phyloP scores from a whole-genome alignment of 2,329 filamentous ascomycete genomes.

The Pseudogymnoascus verrucosus region DNA sequence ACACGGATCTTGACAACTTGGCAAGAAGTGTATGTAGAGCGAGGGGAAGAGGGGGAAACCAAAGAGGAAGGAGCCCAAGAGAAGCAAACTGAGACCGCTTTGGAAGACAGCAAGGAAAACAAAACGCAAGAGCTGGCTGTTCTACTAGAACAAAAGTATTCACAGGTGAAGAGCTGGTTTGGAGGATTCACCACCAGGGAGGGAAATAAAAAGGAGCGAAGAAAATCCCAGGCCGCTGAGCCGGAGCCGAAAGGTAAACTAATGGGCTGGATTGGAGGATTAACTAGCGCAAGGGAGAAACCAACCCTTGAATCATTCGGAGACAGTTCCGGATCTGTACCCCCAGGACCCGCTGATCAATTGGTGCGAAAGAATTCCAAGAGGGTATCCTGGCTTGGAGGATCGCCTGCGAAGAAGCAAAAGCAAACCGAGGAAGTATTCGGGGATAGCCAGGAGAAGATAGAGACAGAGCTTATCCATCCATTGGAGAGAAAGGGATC shows the following conservation, averaged over 20 bases:
- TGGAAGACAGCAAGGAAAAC: background rate
- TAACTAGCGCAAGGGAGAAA: background rate
- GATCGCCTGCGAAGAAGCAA: background rate
- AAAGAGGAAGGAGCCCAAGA: background rate
- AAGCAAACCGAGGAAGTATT: background rate
- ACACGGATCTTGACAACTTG: background rate
- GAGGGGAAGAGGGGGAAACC: background rate
- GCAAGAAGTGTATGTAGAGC: background rate
- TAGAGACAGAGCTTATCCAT: no score
- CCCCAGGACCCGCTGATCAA: background rate
- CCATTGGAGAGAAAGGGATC: background rate
- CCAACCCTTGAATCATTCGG: background rate
- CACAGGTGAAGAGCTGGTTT: background rate
- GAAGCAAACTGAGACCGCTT: background rate
- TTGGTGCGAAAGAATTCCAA: background rate
- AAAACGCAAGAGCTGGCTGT: background rate
- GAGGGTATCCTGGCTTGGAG: background rate
- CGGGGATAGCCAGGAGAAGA: background rate
- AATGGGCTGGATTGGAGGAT: background rate
- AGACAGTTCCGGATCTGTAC: background rate
- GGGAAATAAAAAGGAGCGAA: background rate
- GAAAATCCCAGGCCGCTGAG: background rate
- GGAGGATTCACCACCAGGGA: background rate
- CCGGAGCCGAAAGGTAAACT: background rate
- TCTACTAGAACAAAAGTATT: background rate